Conservation (phyloP, 2,329 filamentous ascomycete species). For the Ceratocystis albifundus region DNA sequence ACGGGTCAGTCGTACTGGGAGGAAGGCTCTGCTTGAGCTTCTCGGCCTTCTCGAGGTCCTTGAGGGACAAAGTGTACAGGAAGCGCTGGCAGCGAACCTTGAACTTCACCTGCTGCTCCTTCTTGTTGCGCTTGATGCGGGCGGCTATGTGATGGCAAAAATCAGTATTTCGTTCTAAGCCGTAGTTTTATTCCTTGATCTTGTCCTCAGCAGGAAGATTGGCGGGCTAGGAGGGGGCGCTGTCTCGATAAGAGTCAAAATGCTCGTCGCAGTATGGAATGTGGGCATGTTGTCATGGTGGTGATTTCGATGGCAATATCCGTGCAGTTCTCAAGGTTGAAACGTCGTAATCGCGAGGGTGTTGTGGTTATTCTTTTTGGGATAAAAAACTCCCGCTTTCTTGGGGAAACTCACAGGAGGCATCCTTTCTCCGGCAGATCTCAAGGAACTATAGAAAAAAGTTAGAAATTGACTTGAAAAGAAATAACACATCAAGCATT, state of each 20-base stretch:
- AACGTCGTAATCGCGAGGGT: conserved; percentile 1
- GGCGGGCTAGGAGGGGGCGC: not conserved
- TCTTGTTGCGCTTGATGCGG: conserved; percentile 92
- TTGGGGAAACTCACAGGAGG: conserved; percentile 65
- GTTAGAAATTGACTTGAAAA: conserved; percentile 17
- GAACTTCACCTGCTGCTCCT: conserved; percentile 94
- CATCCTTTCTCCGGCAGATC: conserved; percentile 99
- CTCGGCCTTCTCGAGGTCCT: conserved; percentile 98
- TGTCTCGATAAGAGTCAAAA: not conserved
- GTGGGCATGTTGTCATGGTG: not conserved
- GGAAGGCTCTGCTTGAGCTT: conserved; percentile 99
- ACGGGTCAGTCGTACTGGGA: conserved; percentile 59
- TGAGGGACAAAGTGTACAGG: conserved; percentile 96
- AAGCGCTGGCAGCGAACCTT: conserved; percentile 97
- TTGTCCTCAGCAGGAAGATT: not conserved
- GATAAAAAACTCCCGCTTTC: not conserved
- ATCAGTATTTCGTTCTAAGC: conserved; percentile 12
- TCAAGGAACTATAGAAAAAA: conserved; percentile 73
- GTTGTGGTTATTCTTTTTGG: not conserved
- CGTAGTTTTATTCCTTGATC: not conserved
- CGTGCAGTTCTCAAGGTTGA: conserved; percentile 12
- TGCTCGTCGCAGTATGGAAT: not conserved
- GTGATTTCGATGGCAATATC: not conserved
- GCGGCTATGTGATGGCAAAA: conserved; percentile 45
- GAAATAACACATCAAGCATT: not conserved